Evolutionary conservation across 306 rosid species (phyloP), one percentile per base, ranked within the genome.

Genomic region (Sindora glabra): DNA sequence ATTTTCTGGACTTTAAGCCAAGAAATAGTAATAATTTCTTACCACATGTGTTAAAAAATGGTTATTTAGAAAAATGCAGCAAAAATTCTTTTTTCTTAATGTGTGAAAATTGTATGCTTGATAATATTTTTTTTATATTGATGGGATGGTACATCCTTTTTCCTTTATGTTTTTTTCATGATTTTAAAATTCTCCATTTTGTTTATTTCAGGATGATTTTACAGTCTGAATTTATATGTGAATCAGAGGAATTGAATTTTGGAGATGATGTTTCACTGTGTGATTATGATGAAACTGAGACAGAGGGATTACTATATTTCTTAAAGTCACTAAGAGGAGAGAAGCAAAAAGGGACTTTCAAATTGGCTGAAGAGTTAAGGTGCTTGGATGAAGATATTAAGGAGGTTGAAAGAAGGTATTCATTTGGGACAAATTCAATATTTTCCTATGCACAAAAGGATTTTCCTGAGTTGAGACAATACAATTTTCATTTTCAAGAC

Each of bases 301-400:
- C 83, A 10, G 87, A 86, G 39, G 52, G 83, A 59, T 59, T 94
- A 62, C 54, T 62, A 67, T 65, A 73, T 65, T 89, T 94, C 44
- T 79, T 94, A 48, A n/a, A 12, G 44, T 72, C 76, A 61, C 32
- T 84, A 68, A 40, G 59, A 61, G 95, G 84, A 67, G 80, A 74
- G 59, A 84, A 84, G 84, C 72, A 63, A 73, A 73, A 80, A 58
- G 77, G 61, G 44, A 80, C 76, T 54, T 55, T 86, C 24, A 89
- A 84, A 77, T 83, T 94, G 71, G 62, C 56, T 46, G 90, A 82
- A 70, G 80, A 79, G 66, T 48, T 86, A 49, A 69, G 58, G 62
- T 69, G 69, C 72, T 56, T 94, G 69, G 82, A 89, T 68, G 86
- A 77, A 65, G 99, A 94, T 76, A 83, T 84, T 50, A 75, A 80